These are phyloP conservation scores for Salix udensis DNA, from an alignment of 345 rosid genomes.

Conservation along the genomic window DNA sequence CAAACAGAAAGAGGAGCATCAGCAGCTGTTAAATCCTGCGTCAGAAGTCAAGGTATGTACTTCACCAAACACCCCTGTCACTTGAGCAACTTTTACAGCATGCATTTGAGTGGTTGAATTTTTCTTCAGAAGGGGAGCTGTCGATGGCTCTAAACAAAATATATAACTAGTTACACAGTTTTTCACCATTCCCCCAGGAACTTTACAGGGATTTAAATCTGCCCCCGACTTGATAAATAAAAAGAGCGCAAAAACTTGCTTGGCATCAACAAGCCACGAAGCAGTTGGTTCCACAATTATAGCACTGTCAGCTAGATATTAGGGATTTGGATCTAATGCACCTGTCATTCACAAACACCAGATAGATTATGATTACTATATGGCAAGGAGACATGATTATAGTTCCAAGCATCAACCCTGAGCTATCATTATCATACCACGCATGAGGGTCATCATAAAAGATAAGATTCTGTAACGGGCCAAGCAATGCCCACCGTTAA, in stretches of 20 bases:
- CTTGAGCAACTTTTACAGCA: not conserved
- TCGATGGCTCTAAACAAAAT: not conserved
- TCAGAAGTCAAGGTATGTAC: slow-evolving; percentile 61
- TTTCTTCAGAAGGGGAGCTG: not conserved
- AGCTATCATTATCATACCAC: not conserved
- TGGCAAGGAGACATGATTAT: not conserved
- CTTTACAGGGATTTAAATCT: not conserved
- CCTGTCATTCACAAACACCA: not conserved
- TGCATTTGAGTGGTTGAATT: not conserved
- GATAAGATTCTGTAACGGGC: not conserved
- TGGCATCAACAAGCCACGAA: not conserved
- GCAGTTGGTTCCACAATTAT: not conserved
- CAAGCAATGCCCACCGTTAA: not conserved
- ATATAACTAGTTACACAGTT: not conserved
- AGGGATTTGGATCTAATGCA: not conserved
- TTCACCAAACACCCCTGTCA: not conserved
- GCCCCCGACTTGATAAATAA: not conserved
- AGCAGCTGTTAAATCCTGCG: slow-evolving; percentile 48
- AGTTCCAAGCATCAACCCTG: not conserved
- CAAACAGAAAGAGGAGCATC: slow-evolving; percentile 53
- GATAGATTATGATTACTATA: not conserved
- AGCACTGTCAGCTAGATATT: not conserved
- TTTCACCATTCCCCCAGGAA: not conserved
- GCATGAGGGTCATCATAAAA: not conserved
- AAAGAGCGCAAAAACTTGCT: not conserved